phyloP scores from a whole-genome alignment of 768 basidiomycete genomes.

The Tephrocybe rancida region DNA sequence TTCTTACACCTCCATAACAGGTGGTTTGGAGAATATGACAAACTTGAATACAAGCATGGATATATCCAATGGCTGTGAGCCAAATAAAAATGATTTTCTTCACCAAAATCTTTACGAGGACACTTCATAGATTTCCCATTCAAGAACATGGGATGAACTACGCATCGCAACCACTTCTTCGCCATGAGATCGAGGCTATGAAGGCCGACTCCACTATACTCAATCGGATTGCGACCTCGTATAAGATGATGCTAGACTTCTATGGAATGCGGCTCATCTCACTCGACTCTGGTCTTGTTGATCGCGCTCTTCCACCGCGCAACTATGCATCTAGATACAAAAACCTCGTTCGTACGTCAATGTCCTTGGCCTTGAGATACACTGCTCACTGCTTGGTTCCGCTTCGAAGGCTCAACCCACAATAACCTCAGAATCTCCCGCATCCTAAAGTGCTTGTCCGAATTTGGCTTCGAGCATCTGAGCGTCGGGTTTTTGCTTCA shows the following conservation, averaged over 20 bases:
- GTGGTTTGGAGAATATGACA: constrained; percentile 64
- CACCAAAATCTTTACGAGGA: not conserved
- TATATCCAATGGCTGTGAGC: constrained; percentile 83
- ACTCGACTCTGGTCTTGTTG: constrained; percentile 58
- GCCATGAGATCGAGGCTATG: constrained; percentile 64
- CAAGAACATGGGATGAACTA: constrained; percentile 75
- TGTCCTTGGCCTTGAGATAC: not conserved
- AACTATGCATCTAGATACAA: constrained; percentile 57
- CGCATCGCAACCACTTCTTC: constrained; percentile 65
- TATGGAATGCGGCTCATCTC: constrained; percentile 73
- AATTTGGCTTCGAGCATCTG: constrained; percentile 64
- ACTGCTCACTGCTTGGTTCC: too few relatives aligned
- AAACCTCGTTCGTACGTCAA: constrained; percentile 66
- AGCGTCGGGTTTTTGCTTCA: constrained; percentile 71
- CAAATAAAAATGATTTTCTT: not conserved
- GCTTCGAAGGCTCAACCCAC: constrained; percentile 61
- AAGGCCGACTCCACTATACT: constrained; percentile 49
- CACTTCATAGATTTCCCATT: constrained; percentile 61
- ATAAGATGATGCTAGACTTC: constrained; percentile 77
- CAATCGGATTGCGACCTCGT: constrained; percentile 57
- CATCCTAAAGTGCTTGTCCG: constrained; percentile 75
- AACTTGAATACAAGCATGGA: constrained; percentile 68
- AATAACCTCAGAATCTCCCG: constrained; percentile 79
- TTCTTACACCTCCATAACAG: constrained; percentile 33
- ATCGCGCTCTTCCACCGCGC: constrained; percentile 48